Percentiles rank a stretch among this genome's conserved stretches.
Evolutionary conservation across 805 yeast species (phyloP).

Genomic region (Zygoascus bituminiphila): DNA sequence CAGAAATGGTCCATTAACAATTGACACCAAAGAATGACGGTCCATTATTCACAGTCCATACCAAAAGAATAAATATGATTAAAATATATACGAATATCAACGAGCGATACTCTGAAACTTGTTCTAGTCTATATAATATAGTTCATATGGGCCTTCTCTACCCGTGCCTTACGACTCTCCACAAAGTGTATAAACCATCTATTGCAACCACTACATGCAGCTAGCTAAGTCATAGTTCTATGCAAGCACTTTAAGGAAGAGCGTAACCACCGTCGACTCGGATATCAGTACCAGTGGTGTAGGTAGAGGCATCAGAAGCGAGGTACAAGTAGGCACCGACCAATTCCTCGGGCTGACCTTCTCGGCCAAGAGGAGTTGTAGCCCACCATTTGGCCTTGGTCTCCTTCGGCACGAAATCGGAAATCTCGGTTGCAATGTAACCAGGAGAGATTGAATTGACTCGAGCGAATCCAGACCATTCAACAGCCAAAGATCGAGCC

Average conservation of each 20-base stretch:
- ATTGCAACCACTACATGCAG: no score
- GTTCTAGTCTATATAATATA: no score
- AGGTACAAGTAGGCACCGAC: constrained; percentile 73
- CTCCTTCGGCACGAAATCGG: constrained; percentile 39
- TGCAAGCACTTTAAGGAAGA: constrained; percentile 30
- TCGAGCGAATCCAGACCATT: constrained; percentile 85
- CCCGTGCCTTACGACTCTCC: no score
- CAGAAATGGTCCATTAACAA: no score
- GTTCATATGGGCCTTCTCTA: no score
- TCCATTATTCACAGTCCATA: no score
- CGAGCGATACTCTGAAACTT: no score
- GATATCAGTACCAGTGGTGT: constrained; percentile 71
- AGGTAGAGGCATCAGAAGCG: constrained; percentile 74
- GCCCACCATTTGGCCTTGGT: constrained; percentile 42
- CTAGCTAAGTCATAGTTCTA: no score
- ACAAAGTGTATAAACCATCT: no score
- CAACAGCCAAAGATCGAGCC: constrained; percentile 71
- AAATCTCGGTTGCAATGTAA: constrained; percentile 68
- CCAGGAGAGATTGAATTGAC: constrained; percentile 81
- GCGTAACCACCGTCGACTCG: constrained; percentile 74
- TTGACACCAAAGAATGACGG: no score
- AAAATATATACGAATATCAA: no score
- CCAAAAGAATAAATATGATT: no score
- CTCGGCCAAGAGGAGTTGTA: constrained; percentile 62
- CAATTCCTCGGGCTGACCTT: constrained; percentile 64